A percentile compares a stretch with the other conserved stretches of the same genome.
Evolutionary conservation across 306 rosid species (phyloP).

Genomic region (Cicer judaicum): DNA sequence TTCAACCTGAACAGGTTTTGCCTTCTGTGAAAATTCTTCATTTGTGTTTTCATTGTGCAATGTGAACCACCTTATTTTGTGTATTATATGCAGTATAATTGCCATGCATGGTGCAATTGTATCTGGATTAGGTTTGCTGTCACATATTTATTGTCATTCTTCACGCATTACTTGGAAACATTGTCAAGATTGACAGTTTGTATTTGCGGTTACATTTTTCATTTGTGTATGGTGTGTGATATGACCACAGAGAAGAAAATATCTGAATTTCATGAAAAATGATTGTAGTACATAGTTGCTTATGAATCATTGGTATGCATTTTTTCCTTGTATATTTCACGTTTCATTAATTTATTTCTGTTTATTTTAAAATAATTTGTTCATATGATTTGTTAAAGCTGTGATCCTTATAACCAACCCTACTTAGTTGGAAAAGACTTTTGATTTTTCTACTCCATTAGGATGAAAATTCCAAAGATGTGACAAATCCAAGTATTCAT

Average conservation of each 20-base stretch:
- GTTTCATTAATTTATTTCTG: conserved; percentile 1
- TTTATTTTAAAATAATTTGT: conserved; percentile 1
- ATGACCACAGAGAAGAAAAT: conserved; percentile 8
- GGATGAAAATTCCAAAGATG: conserved; percentile 16
- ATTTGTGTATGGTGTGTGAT: conserved; percentile 4
- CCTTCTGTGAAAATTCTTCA: conserved; percentile 7
- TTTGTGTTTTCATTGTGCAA: conserved; percentile 11
- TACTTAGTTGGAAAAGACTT: not conserved
- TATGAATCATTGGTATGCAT: not conserved
- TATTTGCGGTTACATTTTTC: conserved; percentile 6
- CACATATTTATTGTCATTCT: conserved; percentile 2
- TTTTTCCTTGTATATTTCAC: not conserved
- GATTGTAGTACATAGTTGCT: conserved; percentile 17
- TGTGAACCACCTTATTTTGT: not conserved
- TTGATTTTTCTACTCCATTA: conserved; percentile 3
- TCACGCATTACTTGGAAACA: conserved; percentile 35
- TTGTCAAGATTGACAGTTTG: not conserved
- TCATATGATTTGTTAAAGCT: conserved; percentile 14
- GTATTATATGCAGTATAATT: conserved; percentile 7
- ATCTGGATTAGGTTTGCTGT: conserved; percentile 33
- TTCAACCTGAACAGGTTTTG: conserved; percentile 89
- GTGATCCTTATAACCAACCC: conserved; percentile 5
- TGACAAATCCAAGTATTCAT: conserved; percentile 2
- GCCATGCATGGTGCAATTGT: conserved; percentile 15
- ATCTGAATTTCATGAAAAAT: conserved; percentile 11